Conservation (phyloP, 2,329 filamentous ascomycete genomes). For the Knufia petricola region DNA sequence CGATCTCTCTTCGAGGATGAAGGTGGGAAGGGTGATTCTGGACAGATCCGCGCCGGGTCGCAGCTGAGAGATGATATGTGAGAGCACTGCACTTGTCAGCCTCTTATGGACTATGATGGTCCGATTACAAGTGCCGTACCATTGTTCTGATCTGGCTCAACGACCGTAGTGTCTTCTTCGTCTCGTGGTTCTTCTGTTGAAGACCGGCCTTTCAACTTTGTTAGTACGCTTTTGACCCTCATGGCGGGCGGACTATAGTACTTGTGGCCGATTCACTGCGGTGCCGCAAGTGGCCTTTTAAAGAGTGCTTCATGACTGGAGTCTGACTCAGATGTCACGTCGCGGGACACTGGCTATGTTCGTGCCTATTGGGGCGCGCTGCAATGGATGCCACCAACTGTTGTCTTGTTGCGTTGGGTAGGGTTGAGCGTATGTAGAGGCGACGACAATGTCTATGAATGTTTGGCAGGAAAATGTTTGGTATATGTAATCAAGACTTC, state of each 20-base stretch:
- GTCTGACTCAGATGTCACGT: background rate
- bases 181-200: conserved; percentile 47
- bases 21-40: conserved; percentile 87
- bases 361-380: background rate
- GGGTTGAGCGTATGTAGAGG: background rate
- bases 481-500: background rate
- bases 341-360: background rate
- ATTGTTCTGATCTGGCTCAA: conserved; percentile 90
- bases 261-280: conserved; percentile 19
- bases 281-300: conserved; percentile 19
- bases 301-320: conserved; percentile 19
- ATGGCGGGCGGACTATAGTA: background rate
- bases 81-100: conserved; percentile 57
- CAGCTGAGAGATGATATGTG: conserved; percentile 93
- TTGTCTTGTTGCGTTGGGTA: background rate
- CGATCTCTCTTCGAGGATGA: conserved; percentile 92
- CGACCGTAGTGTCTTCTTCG: conserved; percentile 66
- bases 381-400: background rate
- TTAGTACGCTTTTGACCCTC: background rate
- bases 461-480: background rate
- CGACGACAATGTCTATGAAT: background rate
- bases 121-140: conserved; percentile 47
- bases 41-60: conserved; percentile 91
- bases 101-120: conserved; percentile 6
- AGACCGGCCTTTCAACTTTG: conserved; percentile 30